Evolutionary conservation across 108 stramenopile genomes (phyloP), one percentile per base, ranked within the genome.

Genomic region (Skeletonema grethae): DNA sequence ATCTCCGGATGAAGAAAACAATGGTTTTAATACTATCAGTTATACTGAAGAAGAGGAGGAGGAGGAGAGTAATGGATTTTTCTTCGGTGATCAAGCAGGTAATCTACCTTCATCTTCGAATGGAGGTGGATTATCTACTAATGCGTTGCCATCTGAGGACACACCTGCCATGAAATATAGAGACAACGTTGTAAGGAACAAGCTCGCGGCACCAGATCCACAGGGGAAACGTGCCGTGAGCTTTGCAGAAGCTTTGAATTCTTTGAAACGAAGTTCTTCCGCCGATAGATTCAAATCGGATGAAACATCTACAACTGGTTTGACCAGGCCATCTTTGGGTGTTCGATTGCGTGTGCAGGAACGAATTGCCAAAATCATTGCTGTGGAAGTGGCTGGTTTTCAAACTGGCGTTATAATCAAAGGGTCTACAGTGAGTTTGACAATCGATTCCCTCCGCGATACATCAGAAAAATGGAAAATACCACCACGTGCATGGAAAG

Each of bases 401-500:
- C 91, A 90, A 65, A 82, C 84, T 30, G 60, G 76, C 1, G 82
- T 96, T 50, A 74, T 77, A 12, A 91, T 96, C 28, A 78, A 92
- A 70, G 89, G 90, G 1, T 73, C 79, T 56, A 86, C 88, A 3
- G 58, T 96, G 5, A 74, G 85, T 30, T 72, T 96, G 4, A 89
- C 84, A 5, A 87, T 96, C 31, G 82, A 81, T 41, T 68, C 80
- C 15, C 65, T 93, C 18, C 83, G 73, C 30, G 79, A 76, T 0
- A 86, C 86, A 11, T 83, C 87, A 3, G 91, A 92, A 32, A 93
- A 93, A 64, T 96, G 95, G 95, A 62, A 76, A 15, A 81, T 96
- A 22, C 95, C 95, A 3, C 79, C 88, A 25, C 77, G 88, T 12
- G 92, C 95, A 2, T 74, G 88, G 63, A 90, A 89, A 67, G 85